phyloP scores from a whole-genome alignment of 805 yeast genomes.

The Candida nanaspora region DNA sequence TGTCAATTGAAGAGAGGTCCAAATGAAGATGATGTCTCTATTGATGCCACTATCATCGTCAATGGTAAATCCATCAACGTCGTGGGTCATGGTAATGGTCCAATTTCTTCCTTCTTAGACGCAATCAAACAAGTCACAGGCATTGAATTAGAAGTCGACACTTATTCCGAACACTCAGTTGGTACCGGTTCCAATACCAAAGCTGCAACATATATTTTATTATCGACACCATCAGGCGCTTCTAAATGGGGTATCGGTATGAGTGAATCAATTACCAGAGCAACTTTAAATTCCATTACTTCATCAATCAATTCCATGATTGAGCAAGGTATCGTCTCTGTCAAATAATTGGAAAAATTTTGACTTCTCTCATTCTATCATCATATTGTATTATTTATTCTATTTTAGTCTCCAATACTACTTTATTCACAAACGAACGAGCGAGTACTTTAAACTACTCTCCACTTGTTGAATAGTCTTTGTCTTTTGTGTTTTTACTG shows the following conservation, averaged over 20 bases:
- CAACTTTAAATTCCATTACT: conserved; percentile 64
- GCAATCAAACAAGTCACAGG: conserved; percentile 50
- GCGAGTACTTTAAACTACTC: no score
- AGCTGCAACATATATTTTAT: conserved; percentile 63
- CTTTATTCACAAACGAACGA: no score
- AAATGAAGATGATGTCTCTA: conserved; percentile 27
- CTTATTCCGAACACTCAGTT: conserved; percentile 66
- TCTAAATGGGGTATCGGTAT: conserved; percentile 87
- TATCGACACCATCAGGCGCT: conserved; percentile 18
- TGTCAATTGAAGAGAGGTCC: conserved; percentile 28
- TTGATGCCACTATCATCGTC: conserved; percentile 34
- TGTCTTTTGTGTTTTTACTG: no score
- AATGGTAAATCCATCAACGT: conserved; percentile 28
- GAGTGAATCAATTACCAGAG: conserved; percentile 82
- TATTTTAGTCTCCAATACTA: no score
- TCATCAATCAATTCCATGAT: conserved; percentile 52
- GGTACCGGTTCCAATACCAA: conserved; percentile 65
- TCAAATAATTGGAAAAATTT: neutral
- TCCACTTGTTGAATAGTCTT: no score
- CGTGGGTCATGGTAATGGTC: conserved; percentile 69
- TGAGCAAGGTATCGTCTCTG: conserved; percentile 9
- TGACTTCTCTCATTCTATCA: no score
- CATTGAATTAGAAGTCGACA: conserved; percentile 51
- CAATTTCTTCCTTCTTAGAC: conserved; percentile 65
- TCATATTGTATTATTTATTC: no score